Evolutionary conservation across 495 filamentous ascomycete genomes (phyloP).

Genomic region (Podospora sp.): DNA sequence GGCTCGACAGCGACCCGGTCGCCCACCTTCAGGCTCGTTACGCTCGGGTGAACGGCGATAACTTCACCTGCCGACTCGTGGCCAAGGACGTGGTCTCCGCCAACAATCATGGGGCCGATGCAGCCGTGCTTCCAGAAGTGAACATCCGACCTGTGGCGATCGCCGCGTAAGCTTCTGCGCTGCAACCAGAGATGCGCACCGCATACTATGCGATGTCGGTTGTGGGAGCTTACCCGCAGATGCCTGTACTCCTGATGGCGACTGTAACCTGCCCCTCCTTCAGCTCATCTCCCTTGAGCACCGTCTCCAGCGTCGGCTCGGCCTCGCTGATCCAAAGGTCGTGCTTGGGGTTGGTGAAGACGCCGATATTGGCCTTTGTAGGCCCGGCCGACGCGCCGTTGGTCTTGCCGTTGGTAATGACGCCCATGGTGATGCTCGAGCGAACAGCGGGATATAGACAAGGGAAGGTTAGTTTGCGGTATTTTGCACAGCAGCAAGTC

Average conservation of each 20-base stretch:
- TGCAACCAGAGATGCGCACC: not conserved
- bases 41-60: conserved; percentile 77
- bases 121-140: conserved; percentile 95
- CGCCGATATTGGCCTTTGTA: conserved; percentile 84
- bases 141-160: conserved; percentile 71
- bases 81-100: conserved; percentile 82
- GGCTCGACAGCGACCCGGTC: conserved; percentile 92
- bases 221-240: conserved; percentile 71
- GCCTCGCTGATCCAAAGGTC: conserved; percentile 87
- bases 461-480: not conserved
- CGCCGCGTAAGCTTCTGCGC: not conserved
- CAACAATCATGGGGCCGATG: conserved; percentile 93
- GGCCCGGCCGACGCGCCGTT: conserved; percentile 24
- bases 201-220: conserved; percentile 4
- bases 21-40: conserved; percentile 72
- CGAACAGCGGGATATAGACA: not conserved
- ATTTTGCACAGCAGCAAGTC: not conserved
- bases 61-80: conserved; percentile 82
- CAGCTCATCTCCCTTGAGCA: conserved; percentile 68
- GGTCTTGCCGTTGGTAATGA: not conserved
- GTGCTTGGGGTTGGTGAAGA: conserved; percentile 91
- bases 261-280: conserved; percentile 81
- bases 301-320: conserved; percentile 71
- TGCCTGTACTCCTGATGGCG: conserved; percentile 85
- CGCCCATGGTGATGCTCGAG: not conserved